Conservation (phyloP, 2,329 filamentous ascomycete genomes). For the Diplodia intermedia region DNA sequence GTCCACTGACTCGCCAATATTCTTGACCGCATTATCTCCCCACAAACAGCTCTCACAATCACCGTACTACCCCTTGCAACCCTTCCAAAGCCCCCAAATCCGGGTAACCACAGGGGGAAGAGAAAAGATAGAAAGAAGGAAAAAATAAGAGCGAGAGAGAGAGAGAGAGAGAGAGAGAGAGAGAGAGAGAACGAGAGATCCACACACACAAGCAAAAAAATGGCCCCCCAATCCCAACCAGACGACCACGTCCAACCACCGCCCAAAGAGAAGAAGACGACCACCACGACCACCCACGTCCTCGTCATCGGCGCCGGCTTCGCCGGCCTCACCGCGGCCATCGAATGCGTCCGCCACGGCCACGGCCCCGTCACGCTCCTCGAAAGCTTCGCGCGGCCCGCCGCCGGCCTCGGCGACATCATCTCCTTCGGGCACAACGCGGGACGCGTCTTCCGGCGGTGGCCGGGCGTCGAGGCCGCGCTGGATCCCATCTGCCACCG, state of each 20-base stretch:
- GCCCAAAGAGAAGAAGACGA: background rate
- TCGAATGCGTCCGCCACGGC: constrained; percentile 68
- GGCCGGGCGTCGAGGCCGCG: constrained; percentile 54
- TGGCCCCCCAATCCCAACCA: too few species aligned
- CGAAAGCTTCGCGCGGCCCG: constrained; percentile 63
- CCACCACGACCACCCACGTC: constrained; percentile 1
- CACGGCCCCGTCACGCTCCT: constrained; percentile 62
- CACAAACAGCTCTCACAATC: too few species aligned
- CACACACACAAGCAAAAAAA: background rate
- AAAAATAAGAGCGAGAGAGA: background rate
- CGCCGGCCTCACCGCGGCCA: constrained; percentile 67
- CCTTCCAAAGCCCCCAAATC: background rate
- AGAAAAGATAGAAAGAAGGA: background rate
- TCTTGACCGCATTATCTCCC: too few species aligned
- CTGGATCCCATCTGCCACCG: constrained; percentile 60
- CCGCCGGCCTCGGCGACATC: constrained; percentile 63
- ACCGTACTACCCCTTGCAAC: too few species aligned
- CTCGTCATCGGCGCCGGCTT: constrained; percentile 61
- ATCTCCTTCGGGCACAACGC: constrained; percentile 68
- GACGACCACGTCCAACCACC: background rate
- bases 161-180: too few species aligned
- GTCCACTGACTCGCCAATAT: background rate
- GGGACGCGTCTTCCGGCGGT: constrained; percentile 64
- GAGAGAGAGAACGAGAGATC: too few species aligned
- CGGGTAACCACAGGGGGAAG: too few species aligned